phyloP scores from a whole-genome alignment of 192 early-diverging fungal species.

The Dispira simplex region DNA sequence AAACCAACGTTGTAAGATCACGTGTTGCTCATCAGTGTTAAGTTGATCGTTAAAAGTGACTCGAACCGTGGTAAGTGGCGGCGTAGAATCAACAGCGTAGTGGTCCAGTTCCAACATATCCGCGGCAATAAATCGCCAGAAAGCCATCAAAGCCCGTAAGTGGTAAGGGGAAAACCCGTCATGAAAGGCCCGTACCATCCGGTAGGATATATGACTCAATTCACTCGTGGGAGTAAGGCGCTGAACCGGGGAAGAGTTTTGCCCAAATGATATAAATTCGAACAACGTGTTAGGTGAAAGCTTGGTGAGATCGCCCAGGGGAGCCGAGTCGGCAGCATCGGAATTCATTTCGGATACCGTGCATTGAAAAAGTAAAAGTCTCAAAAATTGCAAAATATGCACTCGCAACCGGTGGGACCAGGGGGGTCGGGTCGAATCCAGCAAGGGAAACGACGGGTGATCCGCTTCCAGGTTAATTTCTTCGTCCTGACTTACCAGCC shows the following conservation, averaged over 20 bases:
- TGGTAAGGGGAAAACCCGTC: background rate
- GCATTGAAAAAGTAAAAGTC: background rate
- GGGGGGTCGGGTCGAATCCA: background rate
- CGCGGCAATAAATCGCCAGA: background rate
- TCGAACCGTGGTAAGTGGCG: background rate
- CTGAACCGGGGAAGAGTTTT: background rate
- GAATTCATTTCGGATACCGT: background rate
- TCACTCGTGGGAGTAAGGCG: background rate
- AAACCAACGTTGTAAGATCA: background rate
- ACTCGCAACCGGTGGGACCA: background rate
- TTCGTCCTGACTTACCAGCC: constrained; percentile 2
- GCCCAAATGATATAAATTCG: background rate
- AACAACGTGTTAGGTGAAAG: background rate
- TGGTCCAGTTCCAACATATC: background rate
- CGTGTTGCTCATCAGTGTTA: background rate
- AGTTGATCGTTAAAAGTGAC: background rate
- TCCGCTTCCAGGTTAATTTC: background rate
- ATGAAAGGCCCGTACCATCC: constrained; percentile 3
- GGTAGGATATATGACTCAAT: background rate
- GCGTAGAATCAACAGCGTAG: background rate
- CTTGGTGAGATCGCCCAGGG: too few relatives aligned
- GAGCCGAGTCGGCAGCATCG: background rate
- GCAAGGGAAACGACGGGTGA: background rate
- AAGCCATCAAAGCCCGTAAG: background rate
- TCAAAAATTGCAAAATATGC: background rate